Conservation (phyloP, 148 eudicot genomes). For the Cornus florida region DNA sequence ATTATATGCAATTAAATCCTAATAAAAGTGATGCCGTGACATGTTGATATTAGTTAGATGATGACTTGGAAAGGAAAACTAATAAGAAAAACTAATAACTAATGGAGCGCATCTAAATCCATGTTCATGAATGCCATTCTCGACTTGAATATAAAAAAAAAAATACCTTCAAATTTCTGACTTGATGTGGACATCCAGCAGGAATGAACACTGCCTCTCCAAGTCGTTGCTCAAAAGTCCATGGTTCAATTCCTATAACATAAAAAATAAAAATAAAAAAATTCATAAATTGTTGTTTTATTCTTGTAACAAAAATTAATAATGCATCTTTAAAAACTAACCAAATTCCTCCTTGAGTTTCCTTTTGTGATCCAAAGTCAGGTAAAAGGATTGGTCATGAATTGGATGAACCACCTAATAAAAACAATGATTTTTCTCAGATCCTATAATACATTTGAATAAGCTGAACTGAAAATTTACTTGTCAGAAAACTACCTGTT, state of each 20-base stretch:
- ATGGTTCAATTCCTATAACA: conserved; percentile 64
- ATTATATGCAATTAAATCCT: too few species aligned
- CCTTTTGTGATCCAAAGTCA: conserved; percentile 66
- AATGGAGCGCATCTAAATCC: too few species aligned
- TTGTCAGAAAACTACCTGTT: conserved; percentile 47
- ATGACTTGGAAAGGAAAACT: too few species aligned
- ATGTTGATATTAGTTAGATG: too few species aligned
- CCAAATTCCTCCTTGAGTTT: conserved; percentile 84
- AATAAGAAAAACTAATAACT: too few species aligned
- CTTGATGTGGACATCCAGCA: conserved; percentile 98
- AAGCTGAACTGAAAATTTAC: conserved; percentile 1
- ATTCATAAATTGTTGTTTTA: neutral
- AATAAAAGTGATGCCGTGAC: too few species aligned
- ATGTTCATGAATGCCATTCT: neutral
- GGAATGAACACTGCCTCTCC: conserved; percentile 99
- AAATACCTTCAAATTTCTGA: conserved; percentile 71
- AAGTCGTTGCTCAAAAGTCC: conserved; percentile 84
- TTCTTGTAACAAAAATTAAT: neutral
- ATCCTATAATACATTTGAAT: neutral
- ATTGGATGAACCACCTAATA: conserved; percentile 80
- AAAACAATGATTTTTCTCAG: conserved; percentile 13
- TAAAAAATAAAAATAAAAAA: neutral
- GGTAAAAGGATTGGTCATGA: conserved; percentile 87
- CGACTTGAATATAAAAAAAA: neutral
- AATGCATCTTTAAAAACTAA: conserved; percentile 19